These are phyloP conservation scores for Macrotyloma uniflorum DNA, from an alignment of 306 rosid species.

Conservation along the genomic window DNA sequence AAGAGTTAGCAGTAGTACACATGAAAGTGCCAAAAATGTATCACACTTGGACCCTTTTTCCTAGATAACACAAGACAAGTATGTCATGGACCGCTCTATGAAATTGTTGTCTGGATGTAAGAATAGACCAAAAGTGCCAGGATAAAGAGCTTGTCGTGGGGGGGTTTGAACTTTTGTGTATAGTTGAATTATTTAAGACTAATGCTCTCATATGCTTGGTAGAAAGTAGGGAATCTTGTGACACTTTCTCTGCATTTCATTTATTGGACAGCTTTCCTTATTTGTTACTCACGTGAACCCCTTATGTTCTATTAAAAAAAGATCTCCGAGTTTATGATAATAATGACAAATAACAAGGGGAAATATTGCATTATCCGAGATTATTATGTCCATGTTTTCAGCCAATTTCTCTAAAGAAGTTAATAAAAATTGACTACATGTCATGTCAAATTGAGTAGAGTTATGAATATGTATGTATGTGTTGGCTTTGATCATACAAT, in stretches of 20 bases:
- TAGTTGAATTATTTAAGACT: conserved; percentile 3
- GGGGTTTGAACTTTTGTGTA: not conserved
- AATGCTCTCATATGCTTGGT: not conserved
- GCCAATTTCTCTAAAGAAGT: too few relatives aligned
- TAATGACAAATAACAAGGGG: not conserved
- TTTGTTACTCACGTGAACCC: conserved; percentile 41
- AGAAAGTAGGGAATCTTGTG: conserved; percentile 35
- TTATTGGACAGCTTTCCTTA: conserved; percentile 19
- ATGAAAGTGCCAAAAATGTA: conserved; percentile 27
- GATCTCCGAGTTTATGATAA: not conserved
- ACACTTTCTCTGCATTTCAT: conserved; percentile 30
- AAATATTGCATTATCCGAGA: not conserved
- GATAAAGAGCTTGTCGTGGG: conserved; percentile 10
- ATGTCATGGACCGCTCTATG: conserved; percentile 39
- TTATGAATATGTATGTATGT: too few relatives aligned
- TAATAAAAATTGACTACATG: too few relatives aligned
- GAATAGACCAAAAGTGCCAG: conserved; percentile 23
- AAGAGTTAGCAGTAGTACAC: conserved; percentile 23
- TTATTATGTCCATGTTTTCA: not conserved
- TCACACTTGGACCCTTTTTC: conserved; percentile 3
- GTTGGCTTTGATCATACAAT: not conserved
- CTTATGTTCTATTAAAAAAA: conserved; percentile 13
- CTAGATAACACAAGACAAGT: conserved; percentile 17
- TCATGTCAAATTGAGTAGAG: too few relatives aligned
- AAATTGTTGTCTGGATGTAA: conserved; percentile 27